Evolutionary conservation across 1,284 basidiomycete genomes (phyloP).

Genomic region (Leccinum fallax): DNA sequence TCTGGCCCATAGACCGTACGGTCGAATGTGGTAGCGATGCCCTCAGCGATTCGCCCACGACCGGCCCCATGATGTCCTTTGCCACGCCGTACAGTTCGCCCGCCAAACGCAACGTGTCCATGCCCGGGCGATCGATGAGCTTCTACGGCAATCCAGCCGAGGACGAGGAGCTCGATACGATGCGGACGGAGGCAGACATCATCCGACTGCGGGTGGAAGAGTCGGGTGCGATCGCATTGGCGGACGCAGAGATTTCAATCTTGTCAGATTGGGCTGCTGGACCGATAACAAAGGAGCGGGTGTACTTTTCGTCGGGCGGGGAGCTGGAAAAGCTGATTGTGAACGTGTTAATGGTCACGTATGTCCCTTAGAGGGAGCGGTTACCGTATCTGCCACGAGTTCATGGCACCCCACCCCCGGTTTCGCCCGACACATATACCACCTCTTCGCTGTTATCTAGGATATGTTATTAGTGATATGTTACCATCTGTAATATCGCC

Average conservation of each 20-base stretch:
- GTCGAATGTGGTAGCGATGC: too few relatives aligned
- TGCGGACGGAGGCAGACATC: conserved; percentile 40
- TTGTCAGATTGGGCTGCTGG: conserved; percentile 56
- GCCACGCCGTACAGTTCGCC: conserved; percentile 37
- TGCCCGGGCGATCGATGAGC: conserved; percentile 44
- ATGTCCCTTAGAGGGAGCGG: conserved; percentile 41
- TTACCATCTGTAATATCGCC: conserved; percentile 17
- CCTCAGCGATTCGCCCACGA: conserved; percentile 37
- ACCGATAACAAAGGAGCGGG: conserved; percentile 63
- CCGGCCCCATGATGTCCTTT: conserved; percentile 34
- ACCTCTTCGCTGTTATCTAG: background rate
- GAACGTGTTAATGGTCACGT: conserved; percentile 70
- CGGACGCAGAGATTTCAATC: conserved; percentile 63
- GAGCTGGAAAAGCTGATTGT: conserved; percentile 73
- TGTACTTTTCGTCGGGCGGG: conserved; percentile 65
- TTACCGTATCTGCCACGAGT: background rate
- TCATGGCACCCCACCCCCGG: conserved; percentile 7
- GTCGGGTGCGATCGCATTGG: conserved; percentile 65
- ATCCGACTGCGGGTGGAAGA: conserved; percentile 60
- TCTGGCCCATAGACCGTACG: too few relatives aligned
- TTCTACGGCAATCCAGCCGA: conserved; percentile 42
- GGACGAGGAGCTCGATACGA: conserved; percentile 38
- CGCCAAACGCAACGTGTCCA: conserved; percentile 29
- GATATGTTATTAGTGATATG: conserved; percentile 9
- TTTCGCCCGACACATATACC: background rate